Conservation (phyloP, 1,284 basidiomycete genomes). For the Tremellales sp. region DNA sequence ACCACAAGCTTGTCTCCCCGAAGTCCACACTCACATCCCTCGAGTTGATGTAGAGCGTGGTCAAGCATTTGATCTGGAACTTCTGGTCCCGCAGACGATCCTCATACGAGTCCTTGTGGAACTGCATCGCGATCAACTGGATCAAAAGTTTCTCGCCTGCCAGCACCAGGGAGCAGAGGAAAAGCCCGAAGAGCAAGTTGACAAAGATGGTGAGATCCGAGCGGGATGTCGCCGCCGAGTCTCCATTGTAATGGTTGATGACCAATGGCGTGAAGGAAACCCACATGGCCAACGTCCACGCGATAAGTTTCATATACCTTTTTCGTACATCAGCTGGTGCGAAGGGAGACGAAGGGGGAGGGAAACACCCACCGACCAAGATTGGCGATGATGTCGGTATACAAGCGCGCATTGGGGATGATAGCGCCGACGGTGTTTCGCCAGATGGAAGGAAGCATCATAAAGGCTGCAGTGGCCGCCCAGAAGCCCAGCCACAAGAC, state of each 20-base stretch:
- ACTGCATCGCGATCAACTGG: slow-evolving; percentile 72
- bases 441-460: slow-evolving; percentile 57
- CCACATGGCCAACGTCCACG: slow-evolving; percentile 66
- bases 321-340: no score
- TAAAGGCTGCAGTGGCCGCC: slow-evolving; percentile 65
- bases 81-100: slow-evolving; percentile 83
- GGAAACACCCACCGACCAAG: slow-evolving; percentile 62
- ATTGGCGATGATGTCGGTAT: slow-evolving; percentile 70
- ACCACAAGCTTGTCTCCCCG: neutral
- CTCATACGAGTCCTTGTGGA: slow-evolving; percentile 83
- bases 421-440: slow-evolving; percentile 67
- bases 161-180: slow-evolving; percentile 67
- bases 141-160: slow-evolving; percentile 81
- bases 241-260: slow-evolving; percentile 33
- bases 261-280: slow-evolving; percentile 67
- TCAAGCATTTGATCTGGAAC: slow-evolving; percentile 67
- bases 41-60: slow-evolving; percentile 74
- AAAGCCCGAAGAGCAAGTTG: slow-evolving; percentile 69
- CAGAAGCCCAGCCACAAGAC: slow-evolving; percentile 84
- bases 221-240: slow-evolving; percentile 26
- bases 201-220: slow-evolving; percentile 49
- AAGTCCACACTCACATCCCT: slow-evolving; percentile 49
- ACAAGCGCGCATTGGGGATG: slow-evolving; percentile 63
- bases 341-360: no score
- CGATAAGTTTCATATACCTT: slow-evolving; percentile 59